These are phyloP conservation scores for Rhodomyrtus tomentosa DNA, from an alignment of 345 rosid species.

Conservation along the genomic window DNA sequence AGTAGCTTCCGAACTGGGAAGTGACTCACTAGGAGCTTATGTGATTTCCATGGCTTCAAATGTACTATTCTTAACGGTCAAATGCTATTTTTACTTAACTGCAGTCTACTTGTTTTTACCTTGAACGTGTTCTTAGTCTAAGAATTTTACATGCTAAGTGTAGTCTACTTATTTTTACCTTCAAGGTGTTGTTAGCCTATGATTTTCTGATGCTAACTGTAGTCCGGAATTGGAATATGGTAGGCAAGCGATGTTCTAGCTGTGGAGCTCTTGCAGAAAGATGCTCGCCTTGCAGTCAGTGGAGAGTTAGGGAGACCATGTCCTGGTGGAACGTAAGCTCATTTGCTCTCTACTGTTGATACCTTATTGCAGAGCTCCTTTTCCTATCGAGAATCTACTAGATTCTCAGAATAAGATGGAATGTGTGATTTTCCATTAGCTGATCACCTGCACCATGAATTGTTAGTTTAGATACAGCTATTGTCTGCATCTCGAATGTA, in stretches of 20 bases:
- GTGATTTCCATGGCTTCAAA: conserved; percentile 99
- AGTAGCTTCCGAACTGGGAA: conserved; percentile 92
- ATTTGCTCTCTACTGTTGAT: background rate
- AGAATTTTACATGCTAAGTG: background rate
- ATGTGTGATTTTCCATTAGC: background rate
- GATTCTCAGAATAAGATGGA: background rate
- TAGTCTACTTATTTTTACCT: background rate
- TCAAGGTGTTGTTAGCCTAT: background rate
- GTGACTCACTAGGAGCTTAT: conserved; percentile 93
- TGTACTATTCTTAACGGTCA: conserved; percentile 26
- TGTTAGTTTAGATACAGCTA: background rate
- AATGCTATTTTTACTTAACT: background rate
- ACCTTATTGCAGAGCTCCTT: background rate
- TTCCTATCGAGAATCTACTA: background rate
- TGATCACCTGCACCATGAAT: background rate
- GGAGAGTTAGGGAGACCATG: conserved; percentile 83
- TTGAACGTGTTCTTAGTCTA: background rate
- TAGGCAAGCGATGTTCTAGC: conserved; percentile 97
- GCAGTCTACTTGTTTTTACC: background rate
- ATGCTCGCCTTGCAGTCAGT: conserved; percentile 74
- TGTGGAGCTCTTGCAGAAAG: conserved; percentile 95
- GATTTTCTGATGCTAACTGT: background rate
- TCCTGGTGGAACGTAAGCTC: conserved; percentile 76
- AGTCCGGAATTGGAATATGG: background rate
- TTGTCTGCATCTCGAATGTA: background rate